Evolutionary conservation across 179 eudicot species (phyloP).

Genomic region (Carnegiea gigantea): DNA sequence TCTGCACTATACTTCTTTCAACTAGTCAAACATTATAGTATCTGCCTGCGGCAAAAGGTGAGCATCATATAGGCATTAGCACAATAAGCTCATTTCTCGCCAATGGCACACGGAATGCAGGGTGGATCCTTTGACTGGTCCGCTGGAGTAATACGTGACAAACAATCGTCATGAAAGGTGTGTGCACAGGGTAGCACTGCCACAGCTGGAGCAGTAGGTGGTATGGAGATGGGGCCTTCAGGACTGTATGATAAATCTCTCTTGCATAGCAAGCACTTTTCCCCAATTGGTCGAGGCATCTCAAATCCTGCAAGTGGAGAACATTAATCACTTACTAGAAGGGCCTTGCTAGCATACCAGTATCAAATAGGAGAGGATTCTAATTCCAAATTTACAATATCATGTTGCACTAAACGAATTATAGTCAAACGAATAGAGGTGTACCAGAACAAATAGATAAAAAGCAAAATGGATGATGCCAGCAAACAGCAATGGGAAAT

Average conservation of each 20-base stretch:
- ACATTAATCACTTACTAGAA: not conserved
- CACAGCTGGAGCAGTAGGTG: constrained; percentile 40
- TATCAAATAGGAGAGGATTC: not conserved
- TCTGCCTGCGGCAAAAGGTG: no score
- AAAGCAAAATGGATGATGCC: no score
- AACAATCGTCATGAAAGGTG: constrained; percentile 68
- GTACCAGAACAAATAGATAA: not conserved
- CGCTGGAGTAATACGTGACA: constrained; percentile 49
- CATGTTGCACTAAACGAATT: not conserved
- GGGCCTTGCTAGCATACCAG: not conserved
- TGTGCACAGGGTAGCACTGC: constrained; percentile 78
- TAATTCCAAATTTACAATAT: not conserved
- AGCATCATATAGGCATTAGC: no score
- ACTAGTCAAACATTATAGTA: no score
- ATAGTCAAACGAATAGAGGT: not conserved
- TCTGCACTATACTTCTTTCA: not conserved
- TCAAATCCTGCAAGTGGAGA: constrained; percentile 36
- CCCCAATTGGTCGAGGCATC: constrained; percentile 37
- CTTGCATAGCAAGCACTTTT: constrained; percentile 60
- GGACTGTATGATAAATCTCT: constrained; percentile 64
- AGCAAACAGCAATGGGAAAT: not conserved
- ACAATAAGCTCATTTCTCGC: constrained; percentile 32
- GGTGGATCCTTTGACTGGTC: constrained; percentile 57
- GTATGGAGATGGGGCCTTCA: constrained; percentile 51
- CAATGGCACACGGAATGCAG: constrained; percentile 77